Evolutionary conservation across 768 basidiomycete genomes (phyloP).

Genomic region (Phanerochaete sordida): DNA sequence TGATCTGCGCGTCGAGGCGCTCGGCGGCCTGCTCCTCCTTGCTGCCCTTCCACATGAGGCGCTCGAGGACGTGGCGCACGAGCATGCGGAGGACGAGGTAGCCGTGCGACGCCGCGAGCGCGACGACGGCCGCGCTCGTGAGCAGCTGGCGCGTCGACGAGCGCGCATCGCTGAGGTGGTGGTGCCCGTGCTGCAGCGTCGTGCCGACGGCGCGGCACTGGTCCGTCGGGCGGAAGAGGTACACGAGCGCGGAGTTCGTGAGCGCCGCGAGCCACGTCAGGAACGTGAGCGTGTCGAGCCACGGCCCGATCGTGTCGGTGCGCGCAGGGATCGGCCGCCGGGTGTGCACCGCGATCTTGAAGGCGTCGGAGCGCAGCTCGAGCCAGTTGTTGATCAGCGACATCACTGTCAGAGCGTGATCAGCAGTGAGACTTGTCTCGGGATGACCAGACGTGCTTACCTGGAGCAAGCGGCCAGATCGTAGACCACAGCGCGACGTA

Average conservation of each 20-base stretch:
- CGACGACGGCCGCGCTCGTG: constrained; percentile 40
- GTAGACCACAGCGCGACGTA: constrained; percentile 91
- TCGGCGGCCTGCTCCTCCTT: constrained; percentile 59
- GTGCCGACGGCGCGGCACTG: constrained; percentile 25
- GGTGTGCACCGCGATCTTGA: constrained; percentile 87
- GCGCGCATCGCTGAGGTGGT: constrained; percentile 12
- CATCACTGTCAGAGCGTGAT: constrained; percentile 46
- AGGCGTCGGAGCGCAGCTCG: constrained; percentile 90
- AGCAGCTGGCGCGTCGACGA: constrained; percentile 21
- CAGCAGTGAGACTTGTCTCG: not conserved
- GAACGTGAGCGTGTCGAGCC: constrained; percentile 86
- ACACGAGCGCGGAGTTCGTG: constrained; percentile 87
- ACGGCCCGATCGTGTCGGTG: constrained; percentile 89
- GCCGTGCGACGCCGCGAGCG: constrained; percentile 84
- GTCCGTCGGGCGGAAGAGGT: constrained; percentile 68
- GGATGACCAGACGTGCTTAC: constrained; percentile 29
- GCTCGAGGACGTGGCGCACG: constrained; percentile 69
- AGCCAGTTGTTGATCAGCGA: constrained; percentile 90
- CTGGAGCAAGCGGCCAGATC: constrained; percentile 89
- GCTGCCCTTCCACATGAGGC: constrained; percentile 74
- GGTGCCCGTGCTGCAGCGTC: constrained; percentile 21
- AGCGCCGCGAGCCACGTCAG: constrained; percentile 88
- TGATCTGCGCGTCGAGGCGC: constrained; percentile 51
- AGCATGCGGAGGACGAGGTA: constrained; percentile 63
- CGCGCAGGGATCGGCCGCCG: constrained; percentile 84